A percentile compares a stretch with the other conserved stretches of the same genome.
Evolutionary conservation across 495 filamentous ascomycete genomes (phyloP).

Genomic region (Penicillium lagena): DNA sequence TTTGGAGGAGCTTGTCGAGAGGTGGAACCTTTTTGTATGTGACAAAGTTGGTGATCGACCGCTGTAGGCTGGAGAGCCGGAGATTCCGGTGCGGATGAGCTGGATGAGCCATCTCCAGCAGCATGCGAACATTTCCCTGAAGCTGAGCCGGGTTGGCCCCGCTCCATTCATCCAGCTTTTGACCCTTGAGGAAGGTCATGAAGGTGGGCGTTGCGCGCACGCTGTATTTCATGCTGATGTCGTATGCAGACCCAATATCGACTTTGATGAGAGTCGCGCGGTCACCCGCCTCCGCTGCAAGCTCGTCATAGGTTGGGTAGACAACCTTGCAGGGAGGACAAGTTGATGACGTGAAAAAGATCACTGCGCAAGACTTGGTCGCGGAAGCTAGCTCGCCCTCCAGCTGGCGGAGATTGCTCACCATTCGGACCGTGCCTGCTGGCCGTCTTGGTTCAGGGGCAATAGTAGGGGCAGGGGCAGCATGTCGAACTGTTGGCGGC

Average conservation of each 20-base stretch:
- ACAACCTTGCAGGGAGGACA: slow-evolving; percentile 81
- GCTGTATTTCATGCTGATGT: slow-evolving; percentile 59
- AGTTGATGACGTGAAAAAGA: slow-evolving; percentile 89
- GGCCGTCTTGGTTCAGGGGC: slow-evolving; percentile 7
- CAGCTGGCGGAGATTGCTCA: slow-evolving; percentile 50
- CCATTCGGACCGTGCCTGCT: slow-evolving; percentile 41
- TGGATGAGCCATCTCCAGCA: slow-evolving; percentile 72
- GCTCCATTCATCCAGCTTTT: slow-evolving; percentile 72
- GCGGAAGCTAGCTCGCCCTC: slow-evolving; percentile 53
- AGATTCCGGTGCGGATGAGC: slow-evolving; percentile 69
- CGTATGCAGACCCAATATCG: slow-evolving; percentile 61
- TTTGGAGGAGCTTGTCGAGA: slow-evolving; percentile 74
- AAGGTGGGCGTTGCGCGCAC: slow-evolving; percentile 84
- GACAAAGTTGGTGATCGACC: slow-evolving; percentile 56
- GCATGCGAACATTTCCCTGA: slow-evolving; percentile 61
- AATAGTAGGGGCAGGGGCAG: slow-evolving; percentile 13
- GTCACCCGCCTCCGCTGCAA: slow-evolving; percentile 67
- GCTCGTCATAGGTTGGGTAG: slow-evolving; percentile 75
- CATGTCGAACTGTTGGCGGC: slow-evolving; percentile 16
- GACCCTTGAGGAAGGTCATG: slow-evolving; percentile 74
- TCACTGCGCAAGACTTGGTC: slow-evolving; percentile 61
- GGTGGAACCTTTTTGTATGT: slow-evolving; percentile 76
- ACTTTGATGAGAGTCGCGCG: slow-evolving; percentile 76
- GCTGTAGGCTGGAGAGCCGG: slow-evolving; percentile 61
- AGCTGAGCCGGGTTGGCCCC: slow-evolving; percentile 67